Conservation (phyloP, 139 green algal species). For the Picochlorum costavermella region DNA sequence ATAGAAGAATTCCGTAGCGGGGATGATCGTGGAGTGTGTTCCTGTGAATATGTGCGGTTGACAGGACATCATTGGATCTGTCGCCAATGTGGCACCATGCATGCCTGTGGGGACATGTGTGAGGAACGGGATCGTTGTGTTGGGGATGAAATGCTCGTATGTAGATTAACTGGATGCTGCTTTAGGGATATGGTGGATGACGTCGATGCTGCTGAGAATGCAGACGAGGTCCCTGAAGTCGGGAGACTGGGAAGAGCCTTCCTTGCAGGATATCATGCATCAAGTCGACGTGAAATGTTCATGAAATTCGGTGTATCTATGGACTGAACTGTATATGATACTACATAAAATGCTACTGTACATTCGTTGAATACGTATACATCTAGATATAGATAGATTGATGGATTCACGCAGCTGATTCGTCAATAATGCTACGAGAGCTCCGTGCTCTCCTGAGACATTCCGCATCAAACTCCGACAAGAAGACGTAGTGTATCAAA, state of each 20-base stretch:
- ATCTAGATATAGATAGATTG: too few species aligned
- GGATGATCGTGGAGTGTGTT: not conserved
- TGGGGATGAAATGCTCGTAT: slow-evolving; percentile 9
- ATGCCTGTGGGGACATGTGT: slow-evolving; percentile 21
- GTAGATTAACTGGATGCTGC: slow-evolving; percentile 17
- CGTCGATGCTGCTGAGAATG: not conserved
- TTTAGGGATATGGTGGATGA: not conserved
- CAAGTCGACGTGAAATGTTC: not conserved
- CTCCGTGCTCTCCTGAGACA: not conserved
- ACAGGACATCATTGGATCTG: not conserved
- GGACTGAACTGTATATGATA: not conserved
- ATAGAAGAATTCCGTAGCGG: not conserved
- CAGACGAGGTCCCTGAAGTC: slow-evolving; percentile 13
- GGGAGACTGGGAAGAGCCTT: slow-evolving; percentile 28
- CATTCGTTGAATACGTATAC: not conserved
- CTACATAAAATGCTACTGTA: not conserved
- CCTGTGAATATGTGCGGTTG: slow-evolving; percentile 2
- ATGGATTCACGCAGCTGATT: too few species aligned
- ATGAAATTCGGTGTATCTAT: slow-evolving; percentile 10
- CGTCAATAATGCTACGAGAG: not conserved
- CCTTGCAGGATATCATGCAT: slow-evolving; percentile 15
- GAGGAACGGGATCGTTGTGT: not conserved
- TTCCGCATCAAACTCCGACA: slow-evolving; percentile 13
- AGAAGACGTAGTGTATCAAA: slow-evolving; percentile 37
- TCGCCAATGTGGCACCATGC: slow-evolving; percentile 10